Percentiles rank a stretch among this genome's conserved stretches.
These are phyloP conservation scores for Crithidia fasciculata DNA, from an alignment of 208 protist genomes.

Conservation along the genomic window DNA sequence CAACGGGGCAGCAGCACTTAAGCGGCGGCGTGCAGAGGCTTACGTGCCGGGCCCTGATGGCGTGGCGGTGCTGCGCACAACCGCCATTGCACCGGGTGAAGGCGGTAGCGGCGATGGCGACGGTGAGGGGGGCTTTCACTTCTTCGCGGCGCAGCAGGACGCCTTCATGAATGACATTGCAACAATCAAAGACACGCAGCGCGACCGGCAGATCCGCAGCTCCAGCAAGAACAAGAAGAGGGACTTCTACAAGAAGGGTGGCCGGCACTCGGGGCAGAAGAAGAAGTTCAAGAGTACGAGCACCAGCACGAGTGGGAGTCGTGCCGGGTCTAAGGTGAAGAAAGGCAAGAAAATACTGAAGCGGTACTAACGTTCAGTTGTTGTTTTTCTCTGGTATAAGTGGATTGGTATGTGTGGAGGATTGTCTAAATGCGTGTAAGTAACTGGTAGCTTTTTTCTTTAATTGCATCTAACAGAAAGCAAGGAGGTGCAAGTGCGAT, in stretches of 20 bases:
- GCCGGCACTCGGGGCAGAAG: not conserved
- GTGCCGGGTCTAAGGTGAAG: not conserved
- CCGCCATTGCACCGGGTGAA: constrained; percentile 33
- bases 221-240: constrained; percentile 26
- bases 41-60: constrained; percentile 46
- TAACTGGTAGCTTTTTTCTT: too few species aligned
- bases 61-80: constrained; percentile 43
- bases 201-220: constrained; percentile 27
- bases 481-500: too few species aligned
- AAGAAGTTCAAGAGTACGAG: constrained; percentile 2
- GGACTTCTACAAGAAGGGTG: not conserved
- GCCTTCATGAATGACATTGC: constrained; percentile 81
- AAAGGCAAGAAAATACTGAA: constrained; percentile 14
- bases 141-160: constrained; percentile 67
- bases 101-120: not conserved
- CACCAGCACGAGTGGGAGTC: not conserved
- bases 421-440: too few species aligned
- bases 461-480: too few species aligned
- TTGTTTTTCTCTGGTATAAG: too few species aligned
- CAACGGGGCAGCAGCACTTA: constrained; percentile 16
- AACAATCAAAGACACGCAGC: constrained; percentile 63
- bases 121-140: constrained; percentile 51
- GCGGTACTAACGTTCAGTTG: constrained; percentile 24
- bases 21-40: constrained; percentile 56
- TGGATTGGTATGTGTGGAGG: too few species aligned